These are phyloP conservation scores for Candida albicans DNA, from an alignment of 1,139 yeast genomes.

Conservation along the genomic window DNA sequence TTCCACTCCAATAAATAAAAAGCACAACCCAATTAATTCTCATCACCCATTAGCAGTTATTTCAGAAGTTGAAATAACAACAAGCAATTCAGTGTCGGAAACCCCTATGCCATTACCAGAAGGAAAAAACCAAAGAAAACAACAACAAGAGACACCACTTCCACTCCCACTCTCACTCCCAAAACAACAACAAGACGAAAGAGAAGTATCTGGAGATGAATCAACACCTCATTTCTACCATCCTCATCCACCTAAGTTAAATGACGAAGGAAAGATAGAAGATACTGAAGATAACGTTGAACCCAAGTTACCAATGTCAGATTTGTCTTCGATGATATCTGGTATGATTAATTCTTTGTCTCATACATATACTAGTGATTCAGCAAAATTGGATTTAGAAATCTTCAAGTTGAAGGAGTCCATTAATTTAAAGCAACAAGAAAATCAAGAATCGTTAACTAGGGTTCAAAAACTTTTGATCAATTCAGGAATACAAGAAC, in stretches of 20 bases:
- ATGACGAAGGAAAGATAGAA: constrained; percentile 29
- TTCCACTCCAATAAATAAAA: constrained; percentile 33
- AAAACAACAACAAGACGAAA: neutral
- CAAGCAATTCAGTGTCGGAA: constrained; percentile 30
- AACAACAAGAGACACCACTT: neutral
- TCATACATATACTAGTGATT: constrained; percentile 35
- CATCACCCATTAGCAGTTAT: constrained; percentile 41
- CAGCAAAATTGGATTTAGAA: constrained; percentile 23
- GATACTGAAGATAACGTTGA: constrained; percentile 9
- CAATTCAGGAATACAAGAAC: constrained; percentile 24
- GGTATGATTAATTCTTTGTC: constrained; percentile 48
- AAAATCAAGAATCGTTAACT: constrained; percentile 9
- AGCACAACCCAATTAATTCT: constrained; percentile 12
- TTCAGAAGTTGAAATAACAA: constrained; percentile 29
- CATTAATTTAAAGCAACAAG: constrained; percentile 15
- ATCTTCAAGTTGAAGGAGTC: constrained; percentile 19
- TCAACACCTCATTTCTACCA: constrained; percentile 17
- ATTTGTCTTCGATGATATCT: constrained; percentile 37
- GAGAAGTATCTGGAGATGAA: neutral
- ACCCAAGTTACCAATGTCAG: constrained; percentile 28
- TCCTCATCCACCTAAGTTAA: constrained; percentile 39
- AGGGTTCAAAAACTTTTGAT: constrained; percentile 10
- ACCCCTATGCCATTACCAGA: neutral
- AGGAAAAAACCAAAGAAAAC: constrained; percentile 4
- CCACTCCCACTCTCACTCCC: neutral